A percentile compares a stretch with the other conserved stretches of the same genome.
These are phyloP conservation scores for Comarum palustre DNA, from an alignment of 306 rosid genomes.

Conservation along the genomic window DNA sequence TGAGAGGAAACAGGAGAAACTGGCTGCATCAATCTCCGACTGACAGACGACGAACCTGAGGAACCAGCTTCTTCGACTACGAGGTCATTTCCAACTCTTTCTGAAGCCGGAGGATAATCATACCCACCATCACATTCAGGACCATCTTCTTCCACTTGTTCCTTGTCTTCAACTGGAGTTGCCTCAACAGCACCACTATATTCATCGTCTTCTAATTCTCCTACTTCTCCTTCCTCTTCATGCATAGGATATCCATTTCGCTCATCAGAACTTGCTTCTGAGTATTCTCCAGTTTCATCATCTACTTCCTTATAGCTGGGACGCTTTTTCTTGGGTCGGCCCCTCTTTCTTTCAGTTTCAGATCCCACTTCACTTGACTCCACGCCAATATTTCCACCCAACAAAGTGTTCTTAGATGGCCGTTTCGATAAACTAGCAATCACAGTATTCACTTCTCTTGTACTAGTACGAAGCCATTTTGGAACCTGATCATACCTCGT, in stretches of 20 bases:
- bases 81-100: constrained; percentile 46
- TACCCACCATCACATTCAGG: constrained; percentile 51
- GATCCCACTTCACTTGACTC: constrained; percentile 72
- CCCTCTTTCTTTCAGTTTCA: constrained; percentile 75
- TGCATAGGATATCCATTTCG: constrained; percentile 72
- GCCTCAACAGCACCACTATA: constrained; percentile 62
- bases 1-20: constrained; percentile 72
- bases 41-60: constrained; percentile 70
- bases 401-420: constrained; percentile 58
- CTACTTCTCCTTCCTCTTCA: constrained; percentile 86
- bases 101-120: constrained; percentile 58
- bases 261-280: constrained; percentile 87
- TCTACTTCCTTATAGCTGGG: constrained; percentile 84
- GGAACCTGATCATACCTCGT: constrained; percentile 80
- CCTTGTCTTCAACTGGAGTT: constrained; percentile 49
- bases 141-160: constrained; percentile 60
- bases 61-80: constrained; percentile 68
- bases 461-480: constrained; percentile 78
- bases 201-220: constrained; percentile 83
- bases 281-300: constrained; percentile 73
- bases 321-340: constrained; percentile 68
- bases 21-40: constrained; percentile 52
- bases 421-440: constrained; percentile 72
- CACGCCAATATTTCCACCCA: constrained; percentile 50
- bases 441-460: constrained; percentile 73